Evolutionary conservation across 768 basidiomycete genomes (phyloP).

Genomic region (Mycena olivaceomarginata): DNA sequence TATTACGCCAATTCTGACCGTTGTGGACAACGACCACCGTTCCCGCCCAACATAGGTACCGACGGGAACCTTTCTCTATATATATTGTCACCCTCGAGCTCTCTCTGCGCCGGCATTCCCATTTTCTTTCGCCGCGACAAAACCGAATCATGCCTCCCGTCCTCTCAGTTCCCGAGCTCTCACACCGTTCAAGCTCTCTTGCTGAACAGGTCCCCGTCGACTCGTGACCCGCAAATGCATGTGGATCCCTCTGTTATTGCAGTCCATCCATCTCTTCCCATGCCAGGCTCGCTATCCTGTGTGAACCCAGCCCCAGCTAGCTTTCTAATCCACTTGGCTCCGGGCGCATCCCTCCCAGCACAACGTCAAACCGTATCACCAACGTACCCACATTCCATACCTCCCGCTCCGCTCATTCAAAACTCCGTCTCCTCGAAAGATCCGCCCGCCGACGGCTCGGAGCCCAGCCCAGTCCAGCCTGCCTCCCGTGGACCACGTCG

Average conservation of each 20-base stretch:
- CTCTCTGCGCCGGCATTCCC: conserved; percentile 15
- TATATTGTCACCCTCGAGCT: not conserved
- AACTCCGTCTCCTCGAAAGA: conserved; percentile 15
- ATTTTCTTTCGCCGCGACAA: conserved; percentile 9
- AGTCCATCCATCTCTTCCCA: conserved; percentile 19
- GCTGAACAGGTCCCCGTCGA: conserved; percentile 30
- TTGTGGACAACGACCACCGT: not conserved
- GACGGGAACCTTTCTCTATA: conserved; percentile 25
- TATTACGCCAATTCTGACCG: conserved; percentile 7
- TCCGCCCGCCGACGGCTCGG: conserved; percentile 6
- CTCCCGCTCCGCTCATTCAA: not conserved
- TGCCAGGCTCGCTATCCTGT: conserved; percentile 22
- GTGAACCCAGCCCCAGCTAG: not conserved
- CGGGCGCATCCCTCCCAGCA: not conserved
- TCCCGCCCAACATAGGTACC: conserved; percentile 27
- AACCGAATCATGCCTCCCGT: conserved; percentile 19
- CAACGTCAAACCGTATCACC: not conserved
- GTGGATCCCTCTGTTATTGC: conserved; percentile 4
- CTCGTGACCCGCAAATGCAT: conserved; percentile 27
- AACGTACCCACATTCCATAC: not conserved
- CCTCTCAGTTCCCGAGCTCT: conserved; percentile 18
- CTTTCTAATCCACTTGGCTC: conserved; percentile 15
- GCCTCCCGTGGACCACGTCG: not conserved
- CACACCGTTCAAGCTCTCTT: conserved; percentile 29
- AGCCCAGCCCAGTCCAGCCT: not conserved